Conservation (phyloP, 202 grass and related monocot species). For the Dendrocalamus latiflorus region DNA sequence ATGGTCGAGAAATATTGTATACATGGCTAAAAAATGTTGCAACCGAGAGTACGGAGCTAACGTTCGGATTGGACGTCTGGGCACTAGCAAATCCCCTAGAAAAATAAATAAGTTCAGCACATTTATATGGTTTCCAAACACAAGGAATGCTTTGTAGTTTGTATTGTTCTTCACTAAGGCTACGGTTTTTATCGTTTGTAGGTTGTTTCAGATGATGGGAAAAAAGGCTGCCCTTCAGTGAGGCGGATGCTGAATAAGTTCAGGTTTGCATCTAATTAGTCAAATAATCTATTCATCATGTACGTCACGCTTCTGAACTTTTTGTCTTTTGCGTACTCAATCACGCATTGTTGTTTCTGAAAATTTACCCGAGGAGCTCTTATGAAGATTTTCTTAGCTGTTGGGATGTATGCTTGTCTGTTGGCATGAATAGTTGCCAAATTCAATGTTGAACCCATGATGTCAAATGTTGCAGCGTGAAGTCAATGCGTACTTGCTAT, state of each 20-base stretch:
- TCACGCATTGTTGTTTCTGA: slow-evolving; percentile 71
- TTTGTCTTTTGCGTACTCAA: slow-evolving; percentile 17
- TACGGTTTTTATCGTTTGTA: neutral
- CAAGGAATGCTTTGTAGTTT: neutral
- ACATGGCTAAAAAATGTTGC: no score
- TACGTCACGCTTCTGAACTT: neutral
- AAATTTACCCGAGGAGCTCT: slow-evolving; percentile 66
- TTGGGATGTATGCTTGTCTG: slow-evolving; percentile 52
- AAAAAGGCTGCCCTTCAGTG: slow-evolving; percentile 54
- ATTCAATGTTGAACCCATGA: slow-evolving; percentile 6
- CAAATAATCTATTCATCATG: neutral
- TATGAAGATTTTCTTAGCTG: slow-evolving; percentile 68
- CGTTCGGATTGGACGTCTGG: no score
- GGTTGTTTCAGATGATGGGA: slow-evolving; percentile 75
- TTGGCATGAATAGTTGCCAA: neutral
- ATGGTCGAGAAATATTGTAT: no score
- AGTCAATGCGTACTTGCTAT: slow-evolving; percentile 71
- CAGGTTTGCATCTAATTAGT: slow-evolving; percentile 46
- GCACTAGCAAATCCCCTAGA: no score
- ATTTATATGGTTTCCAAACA: neutral
- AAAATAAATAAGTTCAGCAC: no score
- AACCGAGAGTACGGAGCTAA: no score
- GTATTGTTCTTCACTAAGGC: slow-evolving; percentile 7
- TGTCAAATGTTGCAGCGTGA: slow-evolving; percentile 45
- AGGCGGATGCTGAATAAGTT: slow-evolving; percentile 51